Conservation (phyloP, 1,284 basidiomycete species). For the Rugosomyces carneus region DNA sequence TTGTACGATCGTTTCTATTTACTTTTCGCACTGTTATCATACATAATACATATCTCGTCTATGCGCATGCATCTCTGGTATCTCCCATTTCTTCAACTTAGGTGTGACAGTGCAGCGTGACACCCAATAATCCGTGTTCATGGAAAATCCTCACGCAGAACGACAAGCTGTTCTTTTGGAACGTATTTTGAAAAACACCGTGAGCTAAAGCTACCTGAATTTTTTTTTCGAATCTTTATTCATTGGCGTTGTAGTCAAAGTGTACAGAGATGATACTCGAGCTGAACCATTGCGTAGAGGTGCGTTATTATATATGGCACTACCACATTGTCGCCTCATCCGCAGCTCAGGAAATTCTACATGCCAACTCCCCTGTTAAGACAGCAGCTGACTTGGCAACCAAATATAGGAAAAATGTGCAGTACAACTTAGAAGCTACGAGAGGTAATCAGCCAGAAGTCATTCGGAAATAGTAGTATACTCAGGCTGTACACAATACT, state of each 20-base stretch:
- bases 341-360: constrained; percentile 56
- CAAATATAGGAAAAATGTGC: constrained; percentile 82
- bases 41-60: background rate
- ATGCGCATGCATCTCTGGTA: background rate
- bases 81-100: background rate
- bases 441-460: constrained; percentile 25
- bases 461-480: background rate
- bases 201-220: constrained; percentile 26
- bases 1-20: background rate
- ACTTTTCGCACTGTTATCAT: background rate
- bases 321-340: background rate
- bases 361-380: constrained; percentile 65
- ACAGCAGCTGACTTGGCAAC: constrained; percentile 72
- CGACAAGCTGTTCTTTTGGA: constrained; percentile 85
- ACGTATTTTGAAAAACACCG: constrained; percentile 86
- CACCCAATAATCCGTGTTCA: constrained; percentile 23
- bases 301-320: constrained; percentile 23
- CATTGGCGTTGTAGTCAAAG: constrained; percentile 47
- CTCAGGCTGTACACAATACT: too few species aligned
- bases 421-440: constrained; percentile 77
- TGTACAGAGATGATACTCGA: constrained; percentile 79
- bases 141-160: constrained; percentile 92
- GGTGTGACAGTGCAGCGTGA: constrained; percentile 5
- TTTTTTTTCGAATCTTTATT: too few species aligned
- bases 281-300: constrained; percentile 74